phyloP scores from a whole-genome alignment of 352 stramenopile genomes.

The Phytophthora tubulina region DNA sequence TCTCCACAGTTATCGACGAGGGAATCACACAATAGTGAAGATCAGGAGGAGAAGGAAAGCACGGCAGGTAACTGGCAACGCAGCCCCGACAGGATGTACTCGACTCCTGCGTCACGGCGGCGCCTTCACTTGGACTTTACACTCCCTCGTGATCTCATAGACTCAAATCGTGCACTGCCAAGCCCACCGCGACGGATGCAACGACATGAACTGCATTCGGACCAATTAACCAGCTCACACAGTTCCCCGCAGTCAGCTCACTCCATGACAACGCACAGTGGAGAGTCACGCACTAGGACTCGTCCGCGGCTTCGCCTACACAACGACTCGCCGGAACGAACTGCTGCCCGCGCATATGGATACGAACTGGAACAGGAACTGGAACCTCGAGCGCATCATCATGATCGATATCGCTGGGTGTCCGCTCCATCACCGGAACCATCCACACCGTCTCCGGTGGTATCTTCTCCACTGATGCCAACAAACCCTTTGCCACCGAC shows the following conservation, averaged over 20 bases:
- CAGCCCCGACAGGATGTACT: constrained; percentile 15
- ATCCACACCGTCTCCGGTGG: constrained; percentile 14
- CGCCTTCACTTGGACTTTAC: constrained; percentile 56
- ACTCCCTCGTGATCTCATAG: constrained; percentile 19
- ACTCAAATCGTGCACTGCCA: constrained; percentile 24
- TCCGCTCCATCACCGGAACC: constrained; percentile 29
- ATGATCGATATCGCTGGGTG: constrained; percentile 34
- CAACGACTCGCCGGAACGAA: constrained; percentile 37
- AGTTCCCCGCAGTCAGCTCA: constrained; percentile 26
- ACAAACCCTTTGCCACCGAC: constrained; percentile 22
- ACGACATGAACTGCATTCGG: constrained; percentile 12
- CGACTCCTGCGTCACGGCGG: constrained; percentile 19
- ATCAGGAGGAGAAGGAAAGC: constrained; percentile 42
- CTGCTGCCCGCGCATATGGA: constrained; percentile 37
- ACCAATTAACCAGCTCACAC: constrained; percentile 24
- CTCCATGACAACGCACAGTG: constrained; percentile 24
- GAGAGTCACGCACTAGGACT: constrained; percentile 25
- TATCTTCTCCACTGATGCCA: constrained; percentile 30
- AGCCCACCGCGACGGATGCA: constrained; percentile 20
- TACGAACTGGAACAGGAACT: constrained; percentile 44
- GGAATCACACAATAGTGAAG: constrained; percentile 16
- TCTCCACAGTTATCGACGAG: constrained; percentile 21
- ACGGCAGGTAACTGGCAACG: constrained; percentile 14
- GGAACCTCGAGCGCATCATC: constrained; percentile 36
- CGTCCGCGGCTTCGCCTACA: constrained; percentile 32